Evolutionary conservation across 2,329 filamentous ascomycete species (phyloP).

Genomic region (Pseudogymnoascus sp.): DNA sequence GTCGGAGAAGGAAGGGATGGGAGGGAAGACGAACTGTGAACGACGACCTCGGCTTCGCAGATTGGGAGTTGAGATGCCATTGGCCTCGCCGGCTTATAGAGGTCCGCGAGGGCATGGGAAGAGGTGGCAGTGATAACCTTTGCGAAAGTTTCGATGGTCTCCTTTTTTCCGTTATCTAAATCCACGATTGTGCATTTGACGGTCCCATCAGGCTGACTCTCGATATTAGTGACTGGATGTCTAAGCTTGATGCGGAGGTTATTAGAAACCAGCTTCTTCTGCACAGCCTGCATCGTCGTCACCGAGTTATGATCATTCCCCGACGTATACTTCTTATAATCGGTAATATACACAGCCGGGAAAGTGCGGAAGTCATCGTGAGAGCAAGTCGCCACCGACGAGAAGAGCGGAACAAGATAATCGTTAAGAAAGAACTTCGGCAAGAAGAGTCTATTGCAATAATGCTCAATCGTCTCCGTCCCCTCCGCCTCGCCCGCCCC

Average conservation of each 20-base stretch:
- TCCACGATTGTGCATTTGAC: not conserved
- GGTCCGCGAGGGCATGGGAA: not conserved
- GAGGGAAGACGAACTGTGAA: not conserved
- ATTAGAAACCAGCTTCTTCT: not conserved
- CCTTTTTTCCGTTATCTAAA: not conserved
- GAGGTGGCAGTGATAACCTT: not conserved
- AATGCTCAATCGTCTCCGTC: not conserved
- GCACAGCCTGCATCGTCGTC: conserved; percentile 2
- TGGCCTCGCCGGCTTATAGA: not conserved
- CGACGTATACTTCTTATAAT: not conserved
- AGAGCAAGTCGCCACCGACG: not conserved
- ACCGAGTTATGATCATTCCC: not conserved
- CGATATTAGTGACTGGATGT: not conserved
- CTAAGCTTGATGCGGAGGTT: not conserved
- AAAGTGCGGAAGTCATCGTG: not conserved
- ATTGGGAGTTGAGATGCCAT: conserved; percentile 2
- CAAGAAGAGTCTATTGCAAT: not conserved
- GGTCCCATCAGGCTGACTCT: not conserved
- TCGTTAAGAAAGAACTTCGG: not conserved
- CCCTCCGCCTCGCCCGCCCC: not conserved
- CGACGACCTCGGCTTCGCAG: not conserved
- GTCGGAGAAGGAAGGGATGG: not conserved
- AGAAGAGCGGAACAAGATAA: not conserved
- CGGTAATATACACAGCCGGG: not conserved
- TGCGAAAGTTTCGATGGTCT: not conserved